Evolutionary conservation across 2,329 filamentous ascomycete species (phyloP).

Genomic region (Fusarium heterosporum): DNA sequence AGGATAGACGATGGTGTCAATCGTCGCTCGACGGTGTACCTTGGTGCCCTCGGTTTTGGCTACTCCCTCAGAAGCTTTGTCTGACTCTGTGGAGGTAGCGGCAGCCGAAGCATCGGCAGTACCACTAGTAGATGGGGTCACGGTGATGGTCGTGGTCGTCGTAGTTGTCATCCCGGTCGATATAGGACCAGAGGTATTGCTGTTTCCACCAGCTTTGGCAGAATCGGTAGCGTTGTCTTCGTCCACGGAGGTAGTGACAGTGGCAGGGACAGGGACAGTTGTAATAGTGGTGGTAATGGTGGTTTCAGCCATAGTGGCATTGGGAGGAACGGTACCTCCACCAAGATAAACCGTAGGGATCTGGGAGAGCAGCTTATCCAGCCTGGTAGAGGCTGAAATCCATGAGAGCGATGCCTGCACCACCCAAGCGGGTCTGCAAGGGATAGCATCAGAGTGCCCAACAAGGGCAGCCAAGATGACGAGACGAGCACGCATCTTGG

Average conservation of each 20-base stretch:
- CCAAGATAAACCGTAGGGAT: constrained; percentile 15
- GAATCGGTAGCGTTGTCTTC: background rate
- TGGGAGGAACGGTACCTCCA: background rate
- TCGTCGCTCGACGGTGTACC: no score
- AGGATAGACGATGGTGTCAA: no score
- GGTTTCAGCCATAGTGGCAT: background rate
- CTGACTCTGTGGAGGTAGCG: background rate
- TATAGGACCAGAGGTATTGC: background rate
- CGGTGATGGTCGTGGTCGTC: constrained; percentile 19
- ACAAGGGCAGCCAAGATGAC: constrained; percentile 16
- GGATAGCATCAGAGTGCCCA: constrained; percentile 10
- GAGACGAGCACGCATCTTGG: constrained; percentile 16
- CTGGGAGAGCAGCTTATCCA: constrained; percentile 6
- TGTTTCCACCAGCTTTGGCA: background rate
- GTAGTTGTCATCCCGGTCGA: constrained; percentile 5
- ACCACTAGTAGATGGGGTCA: background rate
- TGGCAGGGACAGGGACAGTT: background rate
- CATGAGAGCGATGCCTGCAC: background rate
- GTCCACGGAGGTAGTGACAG: background rate
- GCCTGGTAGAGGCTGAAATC: constrained; percentile 11
- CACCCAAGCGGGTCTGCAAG: constrained; percentile 10
- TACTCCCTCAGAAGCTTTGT: background rate
- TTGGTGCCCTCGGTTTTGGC: background rate
- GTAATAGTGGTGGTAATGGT: background rate
- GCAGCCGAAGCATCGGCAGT: background rate